Evolutionary conservation across 257 asterid species (phyloP).

Genomic region (Anisodus tanguticus): DNA sequence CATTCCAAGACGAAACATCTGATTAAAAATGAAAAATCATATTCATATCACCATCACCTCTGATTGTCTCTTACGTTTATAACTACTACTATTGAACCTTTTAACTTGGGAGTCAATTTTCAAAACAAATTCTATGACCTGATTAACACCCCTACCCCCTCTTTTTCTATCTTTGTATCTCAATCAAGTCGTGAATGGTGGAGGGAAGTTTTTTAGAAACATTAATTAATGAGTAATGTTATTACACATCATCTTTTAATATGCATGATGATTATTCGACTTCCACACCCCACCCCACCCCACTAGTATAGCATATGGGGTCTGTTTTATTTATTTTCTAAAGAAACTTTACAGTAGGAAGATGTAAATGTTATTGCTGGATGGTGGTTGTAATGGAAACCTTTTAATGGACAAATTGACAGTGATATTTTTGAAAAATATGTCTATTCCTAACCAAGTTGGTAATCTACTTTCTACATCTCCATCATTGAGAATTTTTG

Average conservation of each 20-base stretch:
- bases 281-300: not conserved
- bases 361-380: conserved; percentile 11
- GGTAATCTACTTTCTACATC: conserved; percentile 28
- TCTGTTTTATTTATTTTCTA: not conserved
- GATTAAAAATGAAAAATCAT: not conserved
- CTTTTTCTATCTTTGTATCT: conserved; percentile 23
- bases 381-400: conserved; percentile 19
- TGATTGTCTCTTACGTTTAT: no score
- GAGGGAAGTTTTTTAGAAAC: conserved; percentile 29
- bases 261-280: not conserved
- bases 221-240: not conserved
- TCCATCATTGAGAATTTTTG: not conserved
- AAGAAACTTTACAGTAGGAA: not conserved
- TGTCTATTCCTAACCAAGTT: not conserved
- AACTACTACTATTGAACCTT: not conserved
- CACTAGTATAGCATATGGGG: not conserved
- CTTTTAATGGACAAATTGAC: not conserved
- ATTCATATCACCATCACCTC: not conserved
- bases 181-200: conserved; percentile 77
- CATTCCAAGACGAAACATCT: not conserved
- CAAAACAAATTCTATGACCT: conserved; percentile 2
- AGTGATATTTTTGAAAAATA: conserved; percentile 24
- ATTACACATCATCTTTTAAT: not conserved
- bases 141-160: not conserved
- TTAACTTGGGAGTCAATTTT: not conserved